Evolutionary conservation across 1,139 yeast species (phyloP).

Genomic region (Torulaspora pretoriensis): DNA sequence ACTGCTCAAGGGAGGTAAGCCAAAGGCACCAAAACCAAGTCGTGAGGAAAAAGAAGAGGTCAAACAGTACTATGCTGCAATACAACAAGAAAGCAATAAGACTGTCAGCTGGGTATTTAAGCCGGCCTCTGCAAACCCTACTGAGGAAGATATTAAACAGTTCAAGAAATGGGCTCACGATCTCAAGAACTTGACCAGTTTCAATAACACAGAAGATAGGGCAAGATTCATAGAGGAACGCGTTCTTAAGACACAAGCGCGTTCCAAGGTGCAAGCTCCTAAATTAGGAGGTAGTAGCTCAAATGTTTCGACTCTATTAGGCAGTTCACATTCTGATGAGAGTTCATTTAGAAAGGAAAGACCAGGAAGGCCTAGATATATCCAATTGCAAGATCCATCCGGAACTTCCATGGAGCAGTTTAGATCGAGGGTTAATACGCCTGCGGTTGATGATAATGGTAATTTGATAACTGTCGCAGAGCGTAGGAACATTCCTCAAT

Average conservation of each 20-base stretch:
- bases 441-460: conserved; percentile 38
- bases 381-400: conserved; percentile 24
- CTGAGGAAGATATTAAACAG: conserved; percentile 37
- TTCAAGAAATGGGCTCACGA: conserved; percentile 46
- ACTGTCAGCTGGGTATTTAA: conserved; percentile 32
- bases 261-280: conserved; percentile 19
- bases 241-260: conserved; percentile 25
- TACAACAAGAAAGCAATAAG: conserved; percentile 14
- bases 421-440: conserved; percentile 33
- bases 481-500: conserved; percentile 17
- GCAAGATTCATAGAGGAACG: conserved; percentile 35
- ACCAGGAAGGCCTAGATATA: conserved; percentile 28
- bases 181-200: conserved; percentile 41
- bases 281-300: conserved; percentile 25
- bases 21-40: conserved; percentile 6
- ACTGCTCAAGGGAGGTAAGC: conserved; percentile 14
- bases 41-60: conserved; percentile 12
- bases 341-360: conserved; percentile 13
- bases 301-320: conserved; percentile 24
- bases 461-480: conserved; percentile 34
- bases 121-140: conserved; percentile 24
- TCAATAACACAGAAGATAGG: conserved; percentile 37
- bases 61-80: conserved; percentile 39
- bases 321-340: conserved; percentile 9
- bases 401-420: conserved; percentile 4